Evolutionary conservation across 148 eudicot species (phyloP).

Genomic region (Silene uniflora): DNA sequence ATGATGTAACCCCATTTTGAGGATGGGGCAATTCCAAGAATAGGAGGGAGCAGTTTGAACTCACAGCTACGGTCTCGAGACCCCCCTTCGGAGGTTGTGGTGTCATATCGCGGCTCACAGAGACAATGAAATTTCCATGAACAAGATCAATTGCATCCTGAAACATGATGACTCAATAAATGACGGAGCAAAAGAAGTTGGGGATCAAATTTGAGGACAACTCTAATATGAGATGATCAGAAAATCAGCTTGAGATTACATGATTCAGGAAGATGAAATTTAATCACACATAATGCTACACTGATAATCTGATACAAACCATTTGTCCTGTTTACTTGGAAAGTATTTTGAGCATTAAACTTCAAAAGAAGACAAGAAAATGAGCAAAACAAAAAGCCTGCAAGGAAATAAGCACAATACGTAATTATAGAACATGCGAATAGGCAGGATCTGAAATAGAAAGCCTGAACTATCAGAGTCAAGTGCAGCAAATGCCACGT

Average conservation of each 20-base stretch:
- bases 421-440: neutral
- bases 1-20: too few relatives aligned
- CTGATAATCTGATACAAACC: neutral
- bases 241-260: neutral
- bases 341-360: neutral
- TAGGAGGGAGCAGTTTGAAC: slow-evolving; percentile 25
- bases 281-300: neutral
- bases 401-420: neutral
- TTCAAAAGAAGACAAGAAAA: neutral
- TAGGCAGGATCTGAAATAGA: neutral
- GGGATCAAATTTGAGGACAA: neutral
- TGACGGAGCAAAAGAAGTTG: neutral
- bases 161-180: slow-evolving; percentile 13
- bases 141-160: slow-evolving; percentile 93
- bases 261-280: neutral
- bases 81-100: slow-evolving; percentile 59
- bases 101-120: slow-evolving; percentile 60
- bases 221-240: neutral
- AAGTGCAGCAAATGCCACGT: neutral
- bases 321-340: neutral
- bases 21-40: neutral
- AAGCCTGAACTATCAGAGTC: neutral
- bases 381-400: neutral
- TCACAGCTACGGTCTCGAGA: slow-evolving; percentile 82
- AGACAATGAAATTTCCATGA: slow-evolving; percentile 86